Base-by-base conservation (phyloP, 768 basidiomycete genomes). In the Mycena capillaripes region DNA sequence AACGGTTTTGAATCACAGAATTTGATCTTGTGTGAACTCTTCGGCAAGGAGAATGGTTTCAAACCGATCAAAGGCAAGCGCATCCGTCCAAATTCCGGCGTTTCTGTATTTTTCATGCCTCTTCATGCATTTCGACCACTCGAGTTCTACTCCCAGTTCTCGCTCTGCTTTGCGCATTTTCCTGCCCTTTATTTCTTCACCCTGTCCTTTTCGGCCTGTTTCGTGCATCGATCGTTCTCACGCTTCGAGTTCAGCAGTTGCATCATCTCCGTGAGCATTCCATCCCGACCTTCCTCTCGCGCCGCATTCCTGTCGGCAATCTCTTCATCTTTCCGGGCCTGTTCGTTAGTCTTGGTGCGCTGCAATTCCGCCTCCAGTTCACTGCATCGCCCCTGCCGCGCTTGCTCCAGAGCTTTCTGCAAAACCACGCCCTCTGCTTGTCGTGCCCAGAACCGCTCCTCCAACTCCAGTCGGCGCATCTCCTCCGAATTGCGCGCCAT, bases 201-300 rank as follows among this genome's bases (percentile, higher is more conserved):
- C 10, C 30, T 6, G 3, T 48, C 42, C 19, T 19, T 34, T 44
- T 48, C 61, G 4, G 61, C 46, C 44, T 62, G 23, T 23, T 44
- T 42, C 42, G 61, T 44, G 5, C 30, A 19, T 48, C 46, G 42
- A 23, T 46, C 61, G 2, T 62, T 23, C 44, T 62, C 44, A 4
- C 46, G 27, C 61, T 62, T 62, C 17, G 46, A 48, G 29, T 9
- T 46, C 17, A 62, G 32, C 19, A 62, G 46, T 8, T 34, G 42
- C 9, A 50, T 32, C 29, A 62, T 6, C 61, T 62, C 61, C 7
- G 23, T 23, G n/a, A 46, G 42, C 61, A 50, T 34, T 2, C 2
- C 48, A 9, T 63, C 62, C 32, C 46, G 46, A 3, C 62, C 62
- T 17, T 63, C 62, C n/a, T 63, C 46, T 11, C 62, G 62, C 9